Base-by-base conservation (phyloP, 768 basidiomycete species). In the Pisolithus orientalis region DNA sequence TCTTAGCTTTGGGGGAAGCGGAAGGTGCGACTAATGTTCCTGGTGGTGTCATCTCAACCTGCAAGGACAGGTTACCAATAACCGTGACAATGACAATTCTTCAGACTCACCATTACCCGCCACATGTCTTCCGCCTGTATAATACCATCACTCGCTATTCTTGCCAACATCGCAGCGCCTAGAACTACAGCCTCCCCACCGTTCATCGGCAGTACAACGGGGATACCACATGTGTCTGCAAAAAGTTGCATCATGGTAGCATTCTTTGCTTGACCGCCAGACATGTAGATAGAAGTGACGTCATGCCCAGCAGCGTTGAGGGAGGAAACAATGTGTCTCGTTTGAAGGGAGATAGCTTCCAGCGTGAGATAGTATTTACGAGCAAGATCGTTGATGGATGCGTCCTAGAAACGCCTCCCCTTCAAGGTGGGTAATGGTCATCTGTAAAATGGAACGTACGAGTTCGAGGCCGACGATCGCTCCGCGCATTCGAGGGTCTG, bases 401-500 rank as follows among this genome's bases (percentile, higher is more conserved):
- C 73, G 63, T 93, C 89, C 84, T 87, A 58, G 47, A 38, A 34
- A 28, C 3, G 25, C 39, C 14, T 16, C 29, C 11, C 21, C 25
- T 14, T 56, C 38, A 56, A 47, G 16, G 40, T 10, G 42, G 5
- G 10, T 2, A 51, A 46, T 4, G 17, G 21, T 27, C 11, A 39
- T 32, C 29, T 31, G 24, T 17, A 34, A 17, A 21, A 14, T 4
- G 13, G 37, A 4, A 65, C 75, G 37, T 62, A 84, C 87, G 50
- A 98, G 81, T 44, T 85, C 78, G 44, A 98, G 79, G 29, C 96
- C 96, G 50, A 84, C 77, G 53, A 98, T 85, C 47, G 92, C 87
- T 17, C 96, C 96, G 37, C 88, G 79, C 95, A 98, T 96, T 49
- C 80, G 83, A n/a, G 90, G 78, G 66, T 99, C 96, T 2, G 95